Percentiles rank a stretch among this genome's conserved stretches.
Conservation (phyloP, 2,329 filamentous ascomycete genomes). For the Phoma sp. region DNA sequence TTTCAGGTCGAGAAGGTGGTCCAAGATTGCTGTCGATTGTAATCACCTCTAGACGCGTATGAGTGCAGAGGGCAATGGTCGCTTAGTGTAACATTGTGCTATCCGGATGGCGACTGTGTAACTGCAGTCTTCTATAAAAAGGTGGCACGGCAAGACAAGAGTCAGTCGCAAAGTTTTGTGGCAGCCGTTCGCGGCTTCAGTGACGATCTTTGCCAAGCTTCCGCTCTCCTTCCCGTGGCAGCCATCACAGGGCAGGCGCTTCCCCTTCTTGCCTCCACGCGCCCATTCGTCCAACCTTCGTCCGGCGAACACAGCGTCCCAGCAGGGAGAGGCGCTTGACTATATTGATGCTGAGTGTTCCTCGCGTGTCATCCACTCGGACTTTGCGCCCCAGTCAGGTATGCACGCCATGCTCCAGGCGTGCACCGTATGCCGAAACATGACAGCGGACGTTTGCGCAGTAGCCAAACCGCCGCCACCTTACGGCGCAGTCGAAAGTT, state of each 20-base stretch:
- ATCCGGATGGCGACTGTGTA: not conserved
- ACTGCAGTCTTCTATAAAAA: slow-evolving; percentile 8
- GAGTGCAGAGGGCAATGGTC: not conserved
- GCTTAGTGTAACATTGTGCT: slow-evolving; percentile 2
- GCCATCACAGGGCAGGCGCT: slow-evolving; percentile 13
- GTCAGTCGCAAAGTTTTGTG: slow-evolving; percentile 8
- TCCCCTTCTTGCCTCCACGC: slow-evolving; percentile 1
- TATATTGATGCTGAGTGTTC: not conserved
- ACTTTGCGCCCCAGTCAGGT: slow-evolving; percentile 2
- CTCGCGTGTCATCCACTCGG: slow-evolving; percentile 10
- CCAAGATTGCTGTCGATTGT: not conserved
- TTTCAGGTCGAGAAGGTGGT: slow-evolving; percentile 6
- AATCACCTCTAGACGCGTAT: not conserved
- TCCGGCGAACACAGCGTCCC: slow-evolving; percentile 1
- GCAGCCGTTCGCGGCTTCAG: slow-evolving; percentile 15
- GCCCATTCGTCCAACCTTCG: slow-evolving; percentile 10
- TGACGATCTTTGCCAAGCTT: slow-evolving; percentile 5
- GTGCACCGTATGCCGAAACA: slow-evolving; percentile 16
- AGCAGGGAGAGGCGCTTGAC: not conserved
- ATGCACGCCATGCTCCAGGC: slow-evolving; percentile 11
- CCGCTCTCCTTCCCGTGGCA: slow-evolving; percentile 2
- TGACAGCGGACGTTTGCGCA: slow-evolving; percentile 20
- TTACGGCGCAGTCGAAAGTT: slow-evolving; percentile 6
- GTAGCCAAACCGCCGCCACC: slow-evolving; percentile 13
- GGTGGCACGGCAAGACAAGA: slow-evolving; percentile 2